A percentile compares a stretch with the other conserved stretches of the same genome.
Conservation (phyloP, 352 stramenopile species). For the Phytophthora foliorum region DNA sequence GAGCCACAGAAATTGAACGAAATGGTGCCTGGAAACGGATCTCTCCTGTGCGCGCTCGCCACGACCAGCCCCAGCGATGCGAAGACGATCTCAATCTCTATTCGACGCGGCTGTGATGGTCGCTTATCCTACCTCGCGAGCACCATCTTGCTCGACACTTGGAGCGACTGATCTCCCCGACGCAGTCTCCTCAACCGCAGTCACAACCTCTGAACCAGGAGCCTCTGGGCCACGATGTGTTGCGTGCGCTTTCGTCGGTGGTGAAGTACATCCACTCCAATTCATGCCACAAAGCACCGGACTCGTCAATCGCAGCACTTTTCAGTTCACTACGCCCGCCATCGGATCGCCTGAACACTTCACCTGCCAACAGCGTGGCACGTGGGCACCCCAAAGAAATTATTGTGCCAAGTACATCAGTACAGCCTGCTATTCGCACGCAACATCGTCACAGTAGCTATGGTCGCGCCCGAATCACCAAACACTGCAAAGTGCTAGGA, state of each 20-base stretch:
- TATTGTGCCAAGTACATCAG: background rate
- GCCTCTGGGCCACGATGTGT: constrained; percentile 5
- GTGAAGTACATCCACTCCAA: constrained; percentile 31
- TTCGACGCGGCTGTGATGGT: constrained; percentile 13
- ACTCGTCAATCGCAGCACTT: constrained; percentile 12
- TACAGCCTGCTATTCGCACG: background rate
- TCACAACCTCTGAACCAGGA: constrained; percentile 4
- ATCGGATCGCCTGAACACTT: constrained; percentile 16
- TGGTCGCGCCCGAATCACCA: constrained; percentile 40
- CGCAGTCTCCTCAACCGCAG: constrained; percentile 1
- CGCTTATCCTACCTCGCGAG: constrained; percentile 21
- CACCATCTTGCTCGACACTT: constrained; percentile 29
- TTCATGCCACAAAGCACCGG: constrained; percentile 11
- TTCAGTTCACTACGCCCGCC: constrained; percentile 30
- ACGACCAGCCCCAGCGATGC: constrained; percentile 4
- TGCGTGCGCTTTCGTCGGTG: constrained; percentile 27
- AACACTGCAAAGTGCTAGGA: constrained; percentile 63
- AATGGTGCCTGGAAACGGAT: constrained; percentile 27
- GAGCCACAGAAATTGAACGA: background rate
- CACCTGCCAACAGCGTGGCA: background rate
- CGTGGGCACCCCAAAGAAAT: background rate
- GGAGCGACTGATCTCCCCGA: constrained; percentile 22
- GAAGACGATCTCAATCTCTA: constrained; percentile 31
- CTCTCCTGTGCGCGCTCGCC: constrained; percentile 12
- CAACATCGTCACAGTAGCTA: constrained; percentile 37